A percentile compares a stretch with the other conserved stretches of the same genome.
Conservation (phyloP, 768 basidiomycete genomes). For the Tricholoma flavovirens region DNA sequence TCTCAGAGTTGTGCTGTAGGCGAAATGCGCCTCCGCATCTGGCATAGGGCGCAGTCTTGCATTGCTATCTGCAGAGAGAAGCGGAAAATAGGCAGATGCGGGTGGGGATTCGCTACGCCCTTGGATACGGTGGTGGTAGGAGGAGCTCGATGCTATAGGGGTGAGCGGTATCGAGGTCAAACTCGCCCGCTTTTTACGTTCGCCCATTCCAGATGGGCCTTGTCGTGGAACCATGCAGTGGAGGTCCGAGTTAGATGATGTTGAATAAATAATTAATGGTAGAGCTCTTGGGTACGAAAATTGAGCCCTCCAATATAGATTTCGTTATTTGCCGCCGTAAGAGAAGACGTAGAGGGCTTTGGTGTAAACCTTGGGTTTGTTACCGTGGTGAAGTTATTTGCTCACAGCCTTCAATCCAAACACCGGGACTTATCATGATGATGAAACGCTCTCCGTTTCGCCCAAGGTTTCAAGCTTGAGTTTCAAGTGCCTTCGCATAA, state of each 20-base stretch:
- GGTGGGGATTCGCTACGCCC: constrained; percentile 55
- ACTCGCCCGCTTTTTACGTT: constrained; percentile 37
- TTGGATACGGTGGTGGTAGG: constrained; percentile 18
- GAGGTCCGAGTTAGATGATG: not conserved
- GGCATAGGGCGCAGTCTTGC: constrained; percentile 52
- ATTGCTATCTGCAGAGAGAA: constrained; percentile 43
- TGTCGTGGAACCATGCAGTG: constrained; percentile 15
- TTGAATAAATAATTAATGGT: not conserved
- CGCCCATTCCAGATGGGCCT: constrained; percentile 34
- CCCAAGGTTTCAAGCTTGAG: too few species aligned
- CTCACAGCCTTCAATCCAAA: too few species aligned
- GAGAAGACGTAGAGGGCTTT: not conserved
- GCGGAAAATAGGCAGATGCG: constrained; percentile 74
- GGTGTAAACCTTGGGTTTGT: not conserved
- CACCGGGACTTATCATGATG: too few species aligned
- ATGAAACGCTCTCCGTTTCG: too few species aligned
- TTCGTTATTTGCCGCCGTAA: not conserved
- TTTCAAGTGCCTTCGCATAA: too few species aligned
- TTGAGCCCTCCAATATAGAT: not conserved
- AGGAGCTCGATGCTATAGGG: constrained; percentile 32
- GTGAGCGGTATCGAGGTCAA: constrained; percentile 27
- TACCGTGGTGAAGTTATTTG: not conserved
- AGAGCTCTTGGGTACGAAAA: constrained; percentile 2
- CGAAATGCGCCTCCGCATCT: constrained; percentile 68
- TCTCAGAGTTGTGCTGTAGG: constrained; percentile 76